Evolutionary conservation across 1,284 basidiomycete genomes (phyloP), one percentile per base, ranked within the genome.

Genomic region (Rugosomyces carneus): DNA sequence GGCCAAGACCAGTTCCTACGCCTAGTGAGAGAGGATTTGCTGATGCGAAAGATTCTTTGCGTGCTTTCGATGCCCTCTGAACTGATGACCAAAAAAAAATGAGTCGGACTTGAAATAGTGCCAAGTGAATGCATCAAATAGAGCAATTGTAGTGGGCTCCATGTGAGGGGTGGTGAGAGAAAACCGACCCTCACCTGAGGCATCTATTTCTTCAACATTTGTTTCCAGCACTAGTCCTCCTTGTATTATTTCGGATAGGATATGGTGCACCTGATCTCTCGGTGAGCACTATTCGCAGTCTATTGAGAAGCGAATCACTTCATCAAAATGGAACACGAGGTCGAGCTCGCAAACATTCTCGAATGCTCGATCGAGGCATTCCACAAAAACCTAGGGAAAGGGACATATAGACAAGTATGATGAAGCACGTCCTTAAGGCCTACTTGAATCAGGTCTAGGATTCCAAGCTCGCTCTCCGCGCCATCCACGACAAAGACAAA

Each of bases 301-400:
- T 16, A 34, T 5, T 36, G 2, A 23, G 2, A 24, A 8, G 35
- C 35, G 38, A 42, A 26, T 74, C 51, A 93, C 94, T 73, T 98
- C 91, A 64, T 99, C 95, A 59, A 97, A 99, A 67, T 98, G 93
- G 66, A 99, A 99, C 48, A 99, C 95, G 20, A 99, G 75, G 64
- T 99, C 96, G 37, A 99, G 75, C 67, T 99, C 96, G 70, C 96
- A 99, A 0, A 99, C 96, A 59, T 98, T 98, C 70, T 97, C 93
- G 61, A 99, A 99, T 19, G 91, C 85, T 37, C 92, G 76, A 64
- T 99, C 96, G 21, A 99, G 74, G 0, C 90, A 87, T 69, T 99
- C 96, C 39, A 99, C 96, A 60, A 99, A 93, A 9, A 99, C 95
- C 92, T 80, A 27, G n/a, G 38, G 16, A 27, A 21, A 26, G 6